These are phyloP conservation scores for Calcarisporium arbuscula DNA, from an alignment of 2,329 filamentous ascomycete genomes.

Conservation along the genomic window DNA sequence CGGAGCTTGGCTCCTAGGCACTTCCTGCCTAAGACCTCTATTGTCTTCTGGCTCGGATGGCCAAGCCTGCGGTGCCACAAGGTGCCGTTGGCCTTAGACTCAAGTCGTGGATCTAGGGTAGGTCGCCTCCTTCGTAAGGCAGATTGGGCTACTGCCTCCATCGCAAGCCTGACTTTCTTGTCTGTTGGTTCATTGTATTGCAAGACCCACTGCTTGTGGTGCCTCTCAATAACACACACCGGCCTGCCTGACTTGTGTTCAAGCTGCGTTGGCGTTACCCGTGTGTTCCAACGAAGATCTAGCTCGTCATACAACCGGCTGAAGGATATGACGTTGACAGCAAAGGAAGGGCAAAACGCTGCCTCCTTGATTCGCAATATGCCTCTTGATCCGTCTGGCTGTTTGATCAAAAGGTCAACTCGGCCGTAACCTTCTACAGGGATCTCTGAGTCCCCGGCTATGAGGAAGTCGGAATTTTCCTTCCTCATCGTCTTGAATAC, in stretches of 20 bases:
- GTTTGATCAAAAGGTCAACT: neutral
- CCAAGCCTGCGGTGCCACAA: too few species aligned
- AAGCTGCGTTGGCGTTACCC: too few species aligned
- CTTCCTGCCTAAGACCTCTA: neutral
- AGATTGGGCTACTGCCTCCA: neutral
- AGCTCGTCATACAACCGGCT: too few species aligned
- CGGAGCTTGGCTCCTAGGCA: neutral
- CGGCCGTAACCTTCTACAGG: neutral
- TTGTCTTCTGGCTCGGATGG: too few species aligned
- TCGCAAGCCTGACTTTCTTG: neutral
- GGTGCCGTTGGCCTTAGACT: too few species aligned
- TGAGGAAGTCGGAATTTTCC: too few species aligned
- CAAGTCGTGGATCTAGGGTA: neutral
- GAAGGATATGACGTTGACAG: too few species aligned
- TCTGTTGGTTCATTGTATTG: neutral
- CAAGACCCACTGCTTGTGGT: neutral
- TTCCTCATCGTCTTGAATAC: too few species aligned
- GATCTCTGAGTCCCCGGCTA: conserved; percentile 1
- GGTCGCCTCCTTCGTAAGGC: neutral
- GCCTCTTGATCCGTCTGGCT: neutral
- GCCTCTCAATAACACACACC: neutral
- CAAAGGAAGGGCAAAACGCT: too few species aligned
- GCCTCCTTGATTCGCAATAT: too few species aligned
- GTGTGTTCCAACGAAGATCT: too few species aligned
- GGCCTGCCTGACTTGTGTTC: neutral